These are phyloP conservation scores for Rhodosporidiobolus sp. DNA, from an alignment of 768 basidiomycete species.

Conservation along the genomic window DNA sequence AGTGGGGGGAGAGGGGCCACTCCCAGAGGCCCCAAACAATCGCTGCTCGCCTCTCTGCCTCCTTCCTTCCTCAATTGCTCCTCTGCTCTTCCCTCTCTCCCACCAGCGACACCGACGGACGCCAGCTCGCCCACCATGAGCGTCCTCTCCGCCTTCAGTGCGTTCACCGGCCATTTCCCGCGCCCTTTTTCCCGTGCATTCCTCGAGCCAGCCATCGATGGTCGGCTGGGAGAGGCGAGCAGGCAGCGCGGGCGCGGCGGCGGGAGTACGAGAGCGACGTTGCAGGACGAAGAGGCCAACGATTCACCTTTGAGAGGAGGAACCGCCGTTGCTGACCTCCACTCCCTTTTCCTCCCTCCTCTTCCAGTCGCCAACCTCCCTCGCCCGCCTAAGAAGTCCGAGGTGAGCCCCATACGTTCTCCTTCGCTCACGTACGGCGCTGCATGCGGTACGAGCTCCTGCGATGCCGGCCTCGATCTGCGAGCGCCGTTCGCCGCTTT, in stretches of 20 bases:
- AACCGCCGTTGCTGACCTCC: not conserved
- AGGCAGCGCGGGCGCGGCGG: too few species aligned
- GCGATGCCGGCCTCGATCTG: too few species aligned
- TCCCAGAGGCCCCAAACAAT: too few species aligned
- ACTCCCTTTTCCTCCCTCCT: not conserved
- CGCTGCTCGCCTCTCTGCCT: not conserved
- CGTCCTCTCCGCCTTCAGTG: slow-evolving; percentile 1
- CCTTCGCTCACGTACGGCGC: not conserved
- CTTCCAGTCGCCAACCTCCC: slow-evolving; percentile 28
- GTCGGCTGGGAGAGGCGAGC: too few species aligned
- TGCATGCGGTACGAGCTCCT: too few species aligned
- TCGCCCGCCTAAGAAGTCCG: slow-evolving; percentile 16
- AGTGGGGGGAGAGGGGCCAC: too few species aligned
- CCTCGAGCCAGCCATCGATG: too few species aligned
- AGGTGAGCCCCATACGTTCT: not conserved
- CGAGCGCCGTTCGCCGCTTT: too few species aligned
- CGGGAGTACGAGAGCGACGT: too few species aligned
- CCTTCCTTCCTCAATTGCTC: not conserved
- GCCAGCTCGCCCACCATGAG: not conserved
- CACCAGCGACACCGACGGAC: not conserved
- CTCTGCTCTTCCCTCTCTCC: not conserved
- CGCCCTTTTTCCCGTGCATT: not conserved
- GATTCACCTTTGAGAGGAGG: too few species aligned
- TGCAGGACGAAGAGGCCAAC: too few species aligned
- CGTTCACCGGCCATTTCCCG: not conserved